A percentile compares a stretch with the other conserved stretches of the same genome.
These are phyloP conservation scores for Lachancea mirantina DNA, from an alignment of 805 yeast genomes.

Conservation along the genomic window DNA sequence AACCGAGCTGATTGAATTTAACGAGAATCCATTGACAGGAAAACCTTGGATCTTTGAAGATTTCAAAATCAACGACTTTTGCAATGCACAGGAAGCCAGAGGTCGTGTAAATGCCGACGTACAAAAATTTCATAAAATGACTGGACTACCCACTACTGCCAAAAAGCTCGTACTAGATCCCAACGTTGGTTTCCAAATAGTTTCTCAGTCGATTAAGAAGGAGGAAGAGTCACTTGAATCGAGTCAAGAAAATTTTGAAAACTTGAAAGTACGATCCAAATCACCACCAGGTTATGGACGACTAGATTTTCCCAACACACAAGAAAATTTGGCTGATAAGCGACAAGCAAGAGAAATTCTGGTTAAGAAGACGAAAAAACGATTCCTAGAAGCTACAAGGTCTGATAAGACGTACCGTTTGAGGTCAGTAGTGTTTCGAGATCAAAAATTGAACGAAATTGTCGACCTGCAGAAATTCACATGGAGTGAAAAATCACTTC, in stretches of 20 bases:
- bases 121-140: conserved; percentile 17
- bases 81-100: conserved; percentile 8
- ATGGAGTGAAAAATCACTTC: conserved; percentile 25
- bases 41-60: conserved; percentile 32
- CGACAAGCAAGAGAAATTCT: conserved; percentile 30
- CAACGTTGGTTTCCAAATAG: conserved; percentile 5
- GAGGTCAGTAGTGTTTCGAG: conserved; percentile 41
- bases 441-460: conserved; percentile 33
- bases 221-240: conserved; percentile 16
- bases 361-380: conserved; percentile 35
- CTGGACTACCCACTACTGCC: conserved; percentile 14
- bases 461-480: conserved; percentile 29
- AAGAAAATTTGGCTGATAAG: conserved; percentile 38
- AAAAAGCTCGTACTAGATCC: conserved; percentile 9
- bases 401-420: conserved; percentile 25
- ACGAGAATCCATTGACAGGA: conserved; percentile 22
- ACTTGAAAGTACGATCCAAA: conserved; percentile 32
- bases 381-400: conserved; percentile 40
- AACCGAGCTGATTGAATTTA: conserved; percentile 10
- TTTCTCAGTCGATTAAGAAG: background rate
- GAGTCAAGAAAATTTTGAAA: conserved; percentile 20
- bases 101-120: conserved; percentile 13
- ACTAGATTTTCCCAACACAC: conserved; percentile 54
- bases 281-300: conserved; percentile 56
- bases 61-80: conserved; percentile 22